Base-by-base conservation (phyloP, 495 filamentous ascomycete species). In the Xylaria bambusicola region DNA sequence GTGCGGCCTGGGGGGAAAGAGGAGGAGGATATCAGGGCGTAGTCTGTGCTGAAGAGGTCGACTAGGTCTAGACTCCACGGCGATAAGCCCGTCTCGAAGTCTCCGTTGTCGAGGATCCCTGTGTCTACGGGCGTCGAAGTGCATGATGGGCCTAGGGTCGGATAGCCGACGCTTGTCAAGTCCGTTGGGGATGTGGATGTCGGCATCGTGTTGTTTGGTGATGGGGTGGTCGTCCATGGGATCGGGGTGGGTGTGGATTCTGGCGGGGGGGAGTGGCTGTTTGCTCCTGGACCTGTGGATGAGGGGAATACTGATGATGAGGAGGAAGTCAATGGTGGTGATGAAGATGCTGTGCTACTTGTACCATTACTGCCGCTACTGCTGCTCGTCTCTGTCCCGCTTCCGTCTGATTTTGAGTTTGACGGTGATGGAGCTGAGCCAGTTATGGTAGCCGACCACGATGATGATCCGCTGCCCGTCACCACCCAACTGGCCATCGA, bases 51-150 rank as follows among this genome's bases (percentile, higher is more conserved):
- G 62, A 70, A 52, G 15, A 68, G 38, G 45, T 70, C 67, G 7
- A 67, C 65, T 10, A 70, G 61, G 56, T 70, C 67, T 7, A 70
- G 45, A 46, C 65, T 67, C 67, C 67, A 70, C 1, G 67, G 67
- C 1, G 67, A 67, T 1, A 70, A 33, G 5, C 67, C 67, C 3
- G 45, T 44, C 35, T 70, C 67, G 52, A 70, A 70, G 61, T 68
- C 65, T 2, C 67, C 67, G 45, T 70, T 68, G 42, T 65, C 62
- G 27, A 70, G 56, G 35, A 56, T 51, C 26, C 54, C 47, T 0
- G 18, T 49, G 58, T 49, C 56, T 1, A 48, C 27, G 9, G 42
- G 31, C 1, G 58, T 60, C 9, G 60, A 54, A 27, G 42, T 27
- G 15, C 55, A 17, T 13, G 26, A 38, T 40, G 38, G 13, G 40